Base-by-base conservation (phyloP, 345 rosid genomes). In the Brassica juncea region DNA sequence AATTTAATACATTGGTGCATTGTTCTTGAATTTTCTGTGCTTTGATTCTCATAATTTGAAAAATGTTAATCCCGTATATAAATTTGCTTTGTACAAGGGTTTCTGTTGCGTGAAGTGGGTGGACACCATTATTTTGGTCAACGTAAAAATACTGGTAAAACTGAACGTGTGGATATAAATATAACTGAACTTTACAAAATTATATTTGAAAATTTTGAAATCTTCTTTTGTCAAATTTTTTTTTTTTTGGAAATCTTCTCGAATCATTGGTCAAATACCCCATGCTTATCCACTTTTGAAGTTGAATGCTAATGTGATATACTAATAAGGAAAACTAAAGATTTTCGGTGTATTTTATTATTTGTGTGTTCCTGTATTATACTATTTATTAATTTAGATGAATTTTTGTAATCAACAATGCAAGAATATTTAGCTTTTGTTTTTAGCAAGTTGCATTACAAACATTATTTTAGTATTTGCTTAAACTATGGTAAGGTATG, bases 71-170 rank as follows among this genome's bases (percentile, higher is more conserved):
- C 16, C 39, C 58, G 47, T 64, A 12, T 55, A 39, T 64, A 65
- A 37, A 28, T 65, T 54, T 25, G 12, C 55, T 77, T 63, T 23
- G 68, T 44, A 14, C 3, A 52, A 1, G 23, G 16, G 21, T 25
- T 15, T 49, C 21, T 62, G 47, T 77, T 77, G 66, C 47, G 58
- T 64, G 71, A 70, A 70, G 54, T 23, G n/a, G 3, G 32, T 70
- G 71, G 58, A 37, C 27, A 70, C 66, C 4, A 23, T 23, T 77
- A 2, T 25, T 63, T 52, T 63, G 32, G 71, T 70, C 66, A 63
- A 37, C 57, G 7, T 54, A 5, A 52, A 8, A 47, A 49, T 54
- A 54, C 3, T 25, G 39, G 15, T 10, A 55, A 75, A 54, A 66
- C 0, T 37, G 14, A 55, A 66, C 12, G 55, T 65, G 55, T 16